A percentile compares a stretch with the other conserved stretches of the same genome.
Evolutionary conservation across 345 rosid genomes (phyloP).

Genomic region (Murraya paniculata): DNA sequence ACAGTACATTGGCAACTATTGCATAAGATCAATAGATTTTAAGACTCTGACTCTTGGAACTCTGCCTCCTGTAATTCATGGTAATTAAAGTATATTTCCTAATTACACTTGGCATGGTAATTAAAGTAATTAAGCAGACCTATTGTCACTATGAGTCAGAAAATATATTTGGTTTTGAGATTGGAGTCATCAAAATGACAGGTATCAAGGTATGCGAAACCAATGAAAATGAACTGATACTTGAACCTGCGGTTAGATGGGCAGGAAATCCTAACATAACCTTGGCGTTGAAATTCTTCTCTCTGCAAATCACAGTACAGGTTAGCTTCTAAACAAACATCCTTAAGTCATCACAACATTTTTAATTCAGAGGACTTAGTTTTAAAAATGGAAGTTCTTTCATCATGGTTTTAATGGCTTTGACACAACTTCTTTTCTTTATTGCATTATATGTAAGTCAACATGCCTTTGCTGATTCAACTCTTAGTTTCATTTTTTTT

Average conservation of each 20-base stretch:
- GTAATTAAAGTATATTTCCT: slow-evolving; percentile 15
- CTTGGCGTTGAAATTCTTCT: slow-evolving; percentile 31
- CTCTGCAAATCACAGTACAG: slow-evolving; percentile 37
- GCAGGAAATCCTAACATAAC: slow-evolving; percentile 52
- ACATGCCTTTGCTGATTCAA: not conserved
- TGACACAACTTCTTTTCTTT: not conserved
- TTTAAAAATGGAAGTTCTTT: not conserved
- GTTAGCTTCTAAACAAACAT: slow-evolving; percentile 18
- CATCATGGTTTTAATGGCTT: not conserved
- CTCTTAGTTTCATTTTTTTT: not conserved
- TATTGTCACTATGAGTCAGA: not conserved
- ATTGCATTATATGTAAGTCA: slow-evolving; percentile 1
- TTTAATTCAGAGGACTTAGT: not conserved
- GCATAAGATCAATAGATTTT: slow-evolving; percentile 26
- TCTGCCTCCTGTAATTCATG: slow-evolving; percentile 34
- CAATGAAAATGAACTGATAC: slow-evolving; percentile 39
- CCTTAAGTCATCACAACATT: not conserved
- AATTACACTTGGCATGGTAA: not conserved
- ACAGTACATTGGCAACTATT: slow-evolving; percentile 24
- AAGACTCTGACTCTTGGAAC: slow-evolving; percentile 37
- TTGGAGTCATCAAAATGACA: slow-evolving; percentile 18
- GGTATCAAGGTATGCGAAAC: slow-evolving; percentile 46
- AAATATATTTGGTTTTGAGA: not conserved
- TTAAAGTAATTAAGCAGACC: not conserved
- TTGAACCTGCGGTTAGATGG: slow-evolving; percentile 46